These are phyloP conservation scores for Suillus variegatus DNA, from an alignment of 768 basidiomycete species.

Conservation along the genomic window DNA sequence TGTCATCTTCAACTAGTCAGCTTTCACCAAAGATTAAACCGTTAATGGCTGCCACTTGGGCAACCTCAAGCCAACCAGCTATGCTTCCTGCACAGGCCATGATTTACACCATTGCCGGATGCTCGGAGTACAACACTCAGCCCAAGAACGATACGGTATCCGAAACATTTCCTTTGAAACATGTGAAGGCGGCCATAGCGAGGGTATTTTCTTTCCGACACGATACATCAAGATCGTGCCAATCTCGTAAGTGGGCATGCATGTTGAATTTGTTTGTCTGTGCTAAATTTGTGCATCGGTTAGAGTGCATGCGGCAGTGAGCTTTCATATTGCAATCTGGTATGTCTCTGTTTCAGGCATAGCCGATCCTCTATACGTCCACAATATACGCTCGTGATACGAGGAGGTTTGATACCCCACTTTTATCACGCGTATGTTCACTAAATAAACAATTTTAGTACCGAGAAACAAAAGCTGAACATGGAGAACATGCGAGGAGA, in stretches of 20 bases:
- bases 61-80: slow-evolving; percentile 8
- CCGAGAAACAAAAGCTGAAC: slow-evolving; percentile 46
- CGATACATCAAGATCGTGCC: slow-evolving; percentile 77
- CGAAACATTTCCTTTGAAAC: slow-evolving; percentile 63
- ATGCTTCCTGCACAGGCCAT: slow-evolving; percentile 25
- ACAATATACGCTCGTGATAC: slow-evolving; percentile 50
- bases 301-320: slow-evolving; percentile 64
- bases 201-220: slow-evolving; percentile 61
- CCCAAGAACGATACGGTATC: slow-evolving; percentile 66
- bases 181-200: slow-evolving; percentile 57
- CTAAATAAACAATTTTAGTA: slow-evolving; percentile 42
- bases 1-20: not conserved
- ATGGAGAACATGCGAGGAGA: too few species aligned
- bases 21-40: not conserved
- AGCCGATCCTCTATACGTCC: slow-evolving; percentile 54
- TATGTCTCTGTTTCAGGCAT: slow-evolving; percentile 69
- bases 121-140: slow-evolving; percentile 63
- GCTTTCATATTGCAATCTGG: slow-evolving; percentile 83
- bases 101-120: slow-evolving; percentile 57
- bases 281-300: not conserved
- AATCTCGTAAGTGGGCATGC: slow-evolving; percentile 53
- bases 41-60: slow-evolving; percentile 3
- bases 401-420: slow-evolving; percentile 55
- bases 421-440: not conserved
- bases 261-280: slow-evolving; percentile 1